These are phyloP conservation scores for Samsoniella hepiali DNA, from an alignment of 2,329 filamentous ascomycete species.

Conservation along the genomic window DNA sequence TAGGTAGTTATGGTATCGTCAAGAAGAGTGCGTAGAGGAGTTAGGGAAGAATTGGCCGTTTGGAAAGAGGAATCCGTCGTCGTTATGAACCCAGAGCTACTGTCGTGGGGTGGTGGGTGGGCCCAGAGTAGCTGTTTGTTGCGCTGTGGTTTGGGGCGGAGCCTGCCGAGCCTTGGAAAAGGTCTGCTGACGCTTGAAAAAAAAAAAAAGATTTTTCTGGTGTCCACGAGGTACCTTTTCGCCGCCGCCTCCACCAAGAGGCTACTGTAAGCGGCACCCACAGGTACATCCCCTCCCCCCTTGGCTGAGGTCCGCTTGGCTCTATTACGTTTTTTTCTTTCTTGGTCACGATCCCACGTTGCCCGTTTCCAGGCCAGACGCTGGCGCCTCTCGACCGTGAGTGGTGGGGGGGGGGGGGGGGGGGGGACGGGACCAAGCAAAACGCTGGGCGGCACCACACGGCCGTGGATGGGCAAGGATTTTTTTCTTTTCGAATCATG, in stretches of 20 bases:
- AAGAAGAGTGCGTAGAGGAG: not conserved
- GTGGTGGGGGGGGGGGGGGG: not conserved
- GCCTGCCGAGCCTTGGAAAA: conserved; percentile 4
- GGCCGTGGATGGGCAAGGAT: not conserved
- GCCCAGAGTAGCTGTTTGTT: conserved; percentile 10
- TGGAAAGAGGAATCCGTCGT: not conserved
- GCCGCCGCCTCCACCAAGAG: not conserved
- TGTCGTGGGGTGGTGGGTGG: not conserved
- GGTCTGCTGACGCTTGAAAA: conserved; percentile 4
- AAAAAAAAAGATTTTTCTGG: not conserved
- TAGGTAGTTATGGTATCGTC: not conserved
- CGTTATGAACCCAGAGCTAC: conserved; percentile 5
- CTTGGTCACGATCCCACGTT: not conserved
- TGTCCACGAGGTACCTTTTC: not conserved
- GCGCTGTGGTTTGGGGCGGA: not conserved
- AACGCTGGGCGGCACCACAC: conserved; percentile 1
- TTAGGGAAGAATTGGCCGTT: too few species aligned
- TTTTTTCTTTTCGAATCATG: not conserved
- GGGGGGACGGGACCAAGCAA: not conserved
- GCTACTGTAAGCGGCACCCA: conserved; percentile 1
- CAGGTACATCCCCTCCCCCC: not conserved
- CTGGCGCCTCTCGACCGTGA: not conserved
- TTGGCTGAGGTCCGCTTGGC: not conserved
- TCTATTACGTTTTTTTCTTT: not conserved
- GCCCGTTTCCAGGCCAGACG: conserved; percentile 6